These are phyloP conservation scores for Cladorrhinum sp. DNA, from an alignment of 2,329 filamentous ascomycete genomes.

Conservation along the genomic window DNA sequence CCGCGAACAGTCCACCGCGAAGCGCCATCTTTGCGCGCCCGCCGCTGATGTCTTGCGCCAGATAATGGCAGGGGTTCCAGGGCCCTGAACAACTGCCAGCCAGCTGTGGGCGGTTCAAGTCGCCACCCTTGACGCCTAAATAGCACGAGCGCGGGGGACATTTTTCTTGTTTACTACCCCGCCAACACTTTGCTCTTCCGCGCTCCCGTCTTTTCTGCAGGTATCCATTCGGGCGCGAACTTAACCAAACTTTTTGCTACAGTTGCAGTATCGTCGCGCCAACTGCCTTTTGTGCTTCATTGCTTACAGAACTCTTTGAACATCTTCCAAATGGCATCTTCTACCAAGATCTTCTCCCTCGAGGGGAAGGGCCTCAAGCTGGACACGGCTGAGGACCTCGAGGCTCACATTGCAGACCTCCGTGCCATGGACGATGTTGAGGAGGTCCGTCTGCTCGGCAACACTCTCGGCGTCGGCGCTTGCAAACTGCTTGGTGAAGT, in stretches of 20 bases:
- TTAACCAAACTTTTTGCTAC: constrained; percentile 7
- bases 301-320: constrained; percentile 21
- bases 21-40: background rate
- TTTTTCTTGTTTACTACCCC: constrained; percentile 27
- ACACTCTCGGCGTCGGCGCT: constrained; percentile 87
- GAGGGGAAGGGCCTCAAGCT: constrained; percentile 92
- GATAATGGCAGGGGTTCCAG: background rate
- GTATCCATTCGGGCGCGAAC: constrained; percentile 10
- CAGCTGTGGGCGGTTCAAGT: constrained; percentile 7
- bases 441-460: constrained; percentile 82
- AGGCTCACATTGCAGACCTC: constrained; percentile 76
- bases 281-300: background rate
- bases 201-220: constrained; percentile 9
- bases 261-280: constrained; percentile 7
- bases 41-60: background rate
- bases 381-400: constrained; percentile 80
- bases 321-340: constrained; percentile 40
- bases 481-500: constrained; percentile 82
- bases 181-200: constrained; percentile 19
- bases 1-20: background rate
- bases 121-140: constrained; percentile 17
- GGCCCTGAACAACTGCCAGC: constrained; percentile 7
- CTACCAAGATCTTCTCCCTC: constrained; percentile 75
- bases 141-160: constrained; percentile 15
- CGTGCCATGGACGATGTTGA: constrained; percentile 70